phyloP scores from a whole-genome alignment of 148 eudicot genomes.

The Camellia granthamiana region DNA sequence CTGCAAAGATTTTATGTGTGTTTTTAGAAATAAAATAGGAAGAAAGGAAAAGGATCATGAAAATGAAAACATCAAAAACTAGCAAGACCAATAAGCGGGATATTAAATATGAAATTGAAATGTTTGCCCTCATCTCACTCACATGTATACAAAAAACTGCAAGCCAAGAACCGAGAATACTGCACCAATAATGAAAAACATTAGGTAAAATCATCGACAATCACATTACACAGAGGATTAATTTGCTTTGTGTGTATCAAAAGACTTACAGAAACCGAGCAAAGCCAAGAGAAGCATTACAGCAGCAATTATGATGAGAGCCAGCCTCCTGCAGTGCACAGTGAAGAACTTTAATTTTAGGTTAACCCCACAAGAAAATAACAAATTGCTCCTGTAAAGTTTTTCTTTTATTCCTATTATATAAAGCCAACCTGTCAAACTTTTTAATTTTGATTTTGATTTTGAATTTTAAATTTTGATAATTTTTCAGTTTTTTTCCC shows the following conservation, averaged over 20 bases:
- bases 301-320: conserved; percentile 70
- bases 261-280: conserved; percentile 74
- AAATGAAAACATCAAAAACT: background rate
- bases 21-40: background rate
- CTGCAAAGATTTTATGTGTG: conserved; percentile 31
- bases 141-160: conserved; percentile 80
- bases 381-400: too few relatives aligned
- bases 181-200: conserved; percentile 33
- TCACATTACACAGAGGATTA: background rate
- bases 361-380: background rate
- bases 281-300: conserved; percentile 71
- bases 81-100: background rate
- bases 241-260: background rate
- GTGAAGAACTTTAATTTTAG: background rate
- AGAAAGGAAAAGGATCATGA: background rate
- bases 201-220: background rate
- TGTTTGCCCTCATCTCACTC: conserved; percentile 30
- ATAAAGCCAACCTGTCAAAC: too few relatives aligned
- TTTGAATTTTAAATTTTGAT: too few relatives aligned
- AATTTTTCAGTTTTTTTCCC: too few relatives aligned
- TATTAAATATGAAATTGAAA: background rate
- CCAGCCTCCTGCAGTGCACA: conserved; percentile 46
- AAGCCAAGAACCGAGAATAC: conserved; percentile 75
- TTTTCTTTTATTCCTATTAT: too few relatives aligned
- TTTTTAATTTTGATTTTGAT: too few relatives aligned